phyloP scores from a whole-genome alignment of 2,329 filamentous ascomycete genomes.

The Fusarium sarcochroum region DNA sequence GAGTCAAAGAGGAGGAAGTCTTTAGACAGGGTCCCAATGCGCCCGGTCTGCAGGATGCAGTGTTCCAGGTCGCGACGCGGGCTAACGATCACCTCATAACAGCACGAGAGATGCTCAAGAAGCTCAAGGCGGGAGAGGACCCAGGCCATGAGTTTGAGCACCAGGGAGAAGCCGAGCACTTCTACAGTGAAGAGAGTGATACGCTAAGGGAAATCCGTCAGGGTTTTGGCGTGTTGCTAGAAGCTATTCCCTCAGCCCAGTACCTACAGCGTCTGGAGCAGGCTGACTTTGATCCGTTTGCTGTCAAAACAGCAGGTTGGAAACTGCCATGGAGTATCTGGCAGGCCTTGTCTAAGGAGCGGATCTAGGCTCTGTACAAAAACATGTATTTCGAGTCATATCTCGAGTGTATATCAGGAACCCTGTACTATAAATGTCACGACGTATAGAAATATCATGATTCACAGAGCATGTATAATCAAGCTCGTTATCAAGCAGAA shows the following conservation, averaged over 20 bases:
- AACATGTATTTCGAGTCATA: constrained; percentile 6
- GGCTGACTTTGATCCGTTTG: constrained; percentile 87
- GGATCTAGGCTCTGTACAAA: constrained; percentile 55
- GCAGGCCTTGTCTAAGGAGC: constrained; percentile 64
- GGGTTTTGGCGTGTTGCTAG: constrained; percentile 85
- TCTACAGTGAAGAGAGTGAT: constrained; percentile 60
- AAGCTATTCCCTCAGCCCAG: constrained; percentile 80
- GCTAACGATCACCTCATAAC: constrained; percentile 98
- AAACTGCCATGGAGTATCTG: constrained; percentile 84
- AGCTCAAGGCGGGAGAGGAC: constrained; percentile 78
- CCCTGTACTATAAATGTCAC: constrained; percentile 33
- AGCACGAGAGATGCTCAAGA: constrained; percentile 89
- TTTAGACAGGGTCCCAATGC: constrained; percentile 85
- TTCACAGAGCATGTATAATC: constrained; percentile 1
- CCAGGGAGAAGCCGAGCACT: constrained; percentile 78
- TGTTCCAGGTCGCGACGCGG: constrained; percentile 92
- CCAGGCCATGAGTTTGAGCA: constrained; percentile 93
- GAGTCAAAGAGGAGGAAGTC: constrained; percentile 89
- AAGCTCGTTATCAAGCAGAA: neutral
- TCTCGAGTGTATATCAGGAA: constrained; percentile 16
- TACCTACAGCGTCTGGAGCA: constrained; percentile 85
- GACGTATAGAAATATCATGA: constrained; percentile 25
- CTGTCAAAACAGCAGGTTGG: constrained; percentile 75
- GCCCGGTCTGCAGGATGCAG: constrained; percentile 85
- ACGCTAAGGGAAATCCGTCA: constrained; percentile 63